A percentile compares a stretch with the other conserved stretches of the same genome.
These are phyloP conservation scores for Vicia faba DNA, from an alignment of 306 rosid genomes.

Conservation along the genomic window DNA sequence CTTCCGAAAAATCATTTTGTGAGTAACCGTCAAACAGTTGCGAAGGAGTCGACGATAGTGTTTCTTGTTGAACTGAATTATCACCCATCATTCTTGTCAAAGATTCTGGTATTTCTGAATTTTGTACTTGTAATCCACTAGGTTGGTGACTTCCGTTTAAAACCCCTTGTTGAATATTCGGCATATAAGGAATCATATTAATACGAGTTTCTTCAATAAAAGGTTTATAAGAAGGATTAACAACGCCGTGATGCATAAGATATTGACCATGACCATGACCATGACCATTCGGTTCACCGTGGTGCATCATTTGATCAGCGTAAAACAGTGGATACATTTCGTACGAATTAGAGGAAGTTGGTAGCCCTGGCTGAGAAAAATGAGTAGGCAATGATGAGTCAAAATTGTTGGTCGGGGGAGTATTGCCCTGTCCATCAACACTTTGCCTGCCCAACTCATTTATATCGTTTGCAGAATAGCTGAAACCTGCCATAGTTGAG, in stretches of 20 bases:
- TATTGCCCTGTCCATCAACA: constrained; percentile 44
- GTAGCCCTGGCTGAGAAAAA: constrained; percentile 51
- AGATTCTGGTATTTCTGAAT: constrained; percentile 46
- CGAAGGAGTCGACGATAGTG: constrained; percentile 42
- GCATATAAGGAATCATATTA: constrained; percentile 41
- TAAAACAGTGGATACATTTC: constrained; percentile 42
- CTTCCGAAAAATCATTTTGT: constrained; percentile 41
- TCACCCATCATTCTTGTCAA: constrained; percentile 48
- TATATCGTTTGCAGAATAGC: constrained; percentile 53
- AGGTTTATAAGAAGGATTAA: constrained; percentile 42
- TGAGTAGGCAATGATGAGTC: constrained; percentile 44
- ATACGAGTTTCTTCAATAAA: constrained; percentile 43
- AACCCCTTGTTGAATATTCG: constrained; percentile 45
- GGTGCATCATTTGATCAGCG: constrained; percentile 47
- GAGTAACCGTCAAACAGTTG: constrained; percentile 35
- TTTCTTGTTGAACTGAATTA: constrained; percentile 44
- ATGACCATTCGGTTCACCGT: constrained; percentile 45
- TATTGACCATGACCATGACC: constrained; percentile 35
- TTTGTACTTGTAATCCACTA: constrained; percentile 45
- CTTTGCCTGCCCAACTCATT: constrained; percentile 56
- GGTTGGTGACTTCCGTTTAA: constrained; percentile 40
- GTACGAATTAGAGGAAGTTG: constrained; percentile 49
- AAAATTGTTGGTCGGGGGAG: constrained; percentile 38
- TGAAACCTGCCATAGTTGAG: constrained; percentile 54
- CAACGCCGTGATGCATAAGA: constrained; percentile 42